Conservation (phyloP, 176 grass and related monocot genomes). For the Thalia dealbata region DNA sequence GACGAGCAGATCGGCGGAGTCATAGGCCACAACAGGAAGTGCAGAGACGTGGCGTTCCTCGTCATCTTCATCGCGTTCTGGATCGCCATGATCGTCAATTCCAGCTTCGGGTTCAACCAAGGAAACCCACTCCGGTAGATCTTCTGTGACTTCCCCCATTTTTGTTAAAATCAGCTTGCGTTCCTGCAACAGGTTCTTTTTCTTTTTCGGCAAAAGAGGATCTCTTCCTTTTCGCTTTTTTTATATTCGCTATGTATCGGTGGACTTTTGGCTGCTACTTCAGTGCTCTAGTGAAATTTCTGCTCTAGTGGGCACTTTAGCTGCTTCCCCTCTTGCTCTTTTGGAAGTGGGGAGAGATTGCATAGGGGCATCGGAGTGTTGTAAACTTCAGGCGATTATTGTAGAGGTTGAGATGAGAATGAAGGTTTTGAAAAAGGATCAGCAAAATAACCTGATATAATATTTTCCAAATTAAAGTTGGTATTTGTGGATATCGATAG, state of each 20-base stretch:
- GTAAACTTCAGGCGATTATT: too few species aligned
- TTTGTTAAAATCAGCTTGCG: not conserved
- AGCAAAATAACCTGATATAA: too few species aligned
- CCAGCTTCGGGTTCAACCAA: slow-evolving; percentile 98
- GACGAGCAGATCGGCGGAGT: slow-evolving; percentile 30
- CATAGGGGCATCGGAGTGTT: too few species aligned
- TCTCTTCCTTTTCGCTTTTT: not conserved
- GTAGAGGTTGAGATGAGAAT: too few species aligned
- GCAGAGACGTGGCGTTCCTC: slow-evolving; percentile 78
- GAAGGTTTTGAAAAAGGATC: too few species aligned
- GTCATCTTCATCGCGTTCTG: slow-evolving; percentile 80
- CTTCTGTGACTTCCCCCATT: not conserved
- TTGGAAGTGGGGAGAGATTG: not conserved
- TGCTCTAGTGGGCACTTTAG: not conserved
- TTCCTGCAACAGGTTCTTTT: not conserved
- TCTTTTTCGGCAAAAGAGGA: not conserved
- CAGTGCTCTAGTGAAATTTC: not conserved
- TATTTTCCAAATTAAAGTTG: not conserved
- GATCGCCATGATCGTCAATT: slow-evolving; percentile 99
- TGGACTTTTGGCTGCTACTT: not conserved
- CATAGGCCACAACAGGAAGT: slow-evolving; percentile 66
- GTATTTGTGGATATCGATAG: not conserved
- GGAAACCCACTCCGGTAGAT: slow-evolving; percentile 81
- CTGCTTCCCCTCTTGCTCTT: not conserved
- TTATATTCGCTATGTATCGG: not conserved